Conservation (phyloP, 2,329 filamentous ascomycete genomes). For the Botrytis cinerea region DNA sequence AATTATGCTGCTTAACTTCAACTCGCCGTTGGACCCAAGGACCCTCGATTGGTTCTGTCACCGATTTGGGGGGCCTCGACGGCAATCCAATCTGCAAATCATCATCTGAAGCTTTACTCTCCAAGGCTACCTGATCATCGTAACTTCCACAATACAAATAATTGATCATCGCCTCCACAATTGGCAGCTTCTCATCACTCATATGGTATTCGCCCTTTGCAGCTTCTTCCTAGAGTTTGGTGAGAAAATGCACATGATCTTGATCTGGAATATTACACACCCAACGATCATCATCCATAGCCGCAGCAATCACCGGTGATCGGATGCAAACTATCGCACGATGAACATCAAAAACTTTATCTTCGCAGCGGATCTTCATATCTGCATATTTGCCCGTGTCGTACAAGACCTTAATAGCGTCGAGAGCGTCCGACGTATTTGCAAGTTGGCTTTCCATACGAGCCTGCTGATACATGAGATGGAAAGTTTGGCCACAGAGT, state of each 20-base stretch:
- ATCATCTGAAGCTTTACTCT: neutral
- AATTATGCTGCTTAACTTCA: neutral
- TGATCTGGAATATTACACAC: slow-evolving; percentile 20
- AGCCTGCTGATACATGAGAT: neutral
- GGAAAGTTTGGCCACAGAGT: neutral
- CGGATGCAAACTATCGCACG: slow-evolving; percentile 30
- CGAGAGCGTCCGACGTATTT: slow-evolving; percentile 6
- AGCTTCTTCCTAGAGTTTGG: slow-evolving; percentile 3
- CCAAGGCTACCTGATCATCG: slow-evolving; percentile 8
- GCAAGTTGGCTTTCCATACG: neutral
- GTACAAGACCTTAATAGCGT: slow-evolving; percentile 17
- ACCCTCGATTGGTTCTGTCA: too few species aligned
- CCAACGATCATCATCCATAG: slow-evolving; percentile 28
- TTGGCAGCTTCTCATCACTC: slow-evolving; percentile 63
- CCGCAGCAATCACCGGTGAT: slow-evolving; percentile 31
- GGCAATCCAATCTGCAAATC: neutral
- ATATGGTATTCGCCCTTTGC: slow-evolving; percentile 51
- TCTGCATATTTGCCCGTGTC: slow-evolving; percentile 29
- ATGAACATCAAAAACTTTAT: slow-evolving; percentile 29
- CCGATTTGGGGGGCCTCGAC: neutral
- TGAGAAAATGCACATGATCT: neutral
- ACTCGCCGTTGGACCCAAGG: neutral
- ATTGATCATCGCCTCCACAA: slow-evolving; percentile 74
- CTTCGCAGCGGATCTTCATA: slow-evolving; percentile 30
- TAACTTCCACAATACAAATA: slow-evolving; percentile 61